phyloP scores from a whole-genome alignment of 768 basidiomycete species.

The Cystobasidiopsis lactophilus region DNA sequence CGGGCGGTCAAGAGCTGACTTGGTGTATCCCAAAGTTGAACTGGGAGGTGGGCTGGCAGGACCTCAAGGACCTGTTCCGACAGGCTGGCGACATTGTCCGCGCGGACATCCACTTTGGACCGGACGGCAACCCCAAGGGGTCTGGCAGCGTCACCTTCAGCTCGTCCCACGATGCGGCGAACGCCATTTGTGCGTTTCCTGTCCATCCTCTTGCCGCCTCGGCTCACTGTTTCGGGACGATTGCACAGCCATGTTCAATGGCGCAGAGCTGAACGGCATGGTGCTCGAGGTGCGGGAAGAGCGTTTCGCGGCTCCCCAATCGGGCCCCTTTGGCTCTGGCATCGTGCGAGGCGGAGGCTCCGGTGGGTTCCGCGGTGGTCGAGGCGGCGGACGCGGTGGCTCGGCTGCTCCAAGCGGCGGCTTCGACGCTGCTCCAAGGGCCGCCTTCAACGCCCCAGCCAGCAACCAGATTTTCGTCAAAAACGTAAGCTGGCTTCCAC shows the following conservation, averaged over 20 bases:
- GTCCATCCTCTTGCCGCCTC: neutral
- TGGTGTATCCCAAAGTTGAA: conserved; percentile 40
- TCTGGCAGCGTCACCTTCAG: conserved; percentile 96
- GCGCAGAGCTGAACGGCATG: conserved; percentile 92
- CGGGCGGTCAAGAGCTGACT: neutral
- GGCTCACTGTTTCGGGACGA: neutral
- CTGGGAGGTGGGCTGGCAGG: conserved; percentile 97
- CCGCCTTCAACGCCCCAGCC: conserved; percentile 37
- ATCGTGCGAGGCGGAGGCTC: conserved; percentile 7
- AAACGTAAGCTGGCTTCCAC: conserved; percentile 44
- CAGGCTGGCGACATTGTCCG: conserved; percentile 84
- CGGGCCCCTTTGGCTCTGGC: neutral
- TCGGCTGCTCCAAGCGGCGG: conserved; percentile 26
- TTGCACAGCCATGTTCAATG: conserved; percentile 69
- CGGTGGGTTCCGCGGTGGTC: conserved; percentile 4
- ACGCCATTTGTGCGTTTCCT: conserved; percentile 63
- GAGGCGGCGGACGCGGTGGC: conserved; percentile 26
- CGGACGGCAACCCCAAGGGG: conserved; percentile 81
- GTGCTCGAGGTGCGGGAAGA: conserved; percentile 92
- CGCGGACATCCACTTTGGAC: conserved; percentile 79
- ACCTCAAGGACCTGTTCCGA: conserved; percentile 90
- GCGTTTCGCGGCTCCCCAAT: conserved; percentile 32
- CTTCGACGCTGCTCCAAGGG: conserved; percentile 19
- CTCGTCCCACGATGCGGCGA: conserved; percentile 65
- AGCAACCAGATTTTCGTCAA: conserved; percentile 96